Conservation (phyloP, 1,284 basidiomycete genomes). For the Cutaneotrichosporon cyanovorans region DNA sequence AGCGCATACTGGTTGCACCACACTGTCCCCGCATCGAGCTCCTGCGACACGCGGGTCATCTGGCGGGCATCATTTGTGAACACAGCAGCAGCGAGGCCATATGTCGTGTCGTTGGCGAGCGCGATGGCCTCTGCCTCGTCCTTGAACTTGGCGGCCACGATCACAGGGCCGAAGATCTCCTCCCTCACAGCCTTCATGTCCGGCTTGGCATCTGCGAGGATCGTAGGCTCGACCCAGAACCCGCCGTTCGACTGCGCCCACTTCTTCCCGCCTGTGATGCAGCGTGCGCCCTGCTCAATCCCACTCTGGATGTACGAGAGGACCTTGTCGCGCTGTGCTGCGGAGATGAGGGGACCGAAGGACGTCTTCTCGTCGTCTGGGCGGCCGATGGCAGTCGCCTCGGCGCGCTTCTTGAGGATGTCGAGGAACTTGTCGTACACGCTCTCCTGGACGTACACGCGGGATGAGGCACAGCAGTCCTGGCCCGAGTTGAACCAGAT, state of each 20-base stretch:
- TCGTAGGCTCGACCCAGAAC: conserved; percentile 46
- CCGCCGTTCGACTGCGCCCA: conserved; percentile 35
- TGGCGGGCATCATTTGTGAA: conserved; percentile 84
- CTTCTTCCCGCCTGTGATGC: conserved; percentile 64
- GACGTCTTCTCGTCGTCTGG: conserved; percentile 66
- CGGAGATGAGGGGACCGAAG: conserved; percentile 77
- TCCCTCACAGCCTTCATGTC: conserved; percentile 40
- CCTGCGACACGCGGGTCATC: conserved; percentile 72
- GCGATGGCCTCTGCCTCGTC: conserved; percentile 50
- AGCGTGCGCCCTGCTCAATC: conserved; percentile 72
- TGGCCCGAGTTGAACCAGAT: conserved; percentile 38
- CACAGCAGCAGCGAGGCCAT: conserved; percentile 80
- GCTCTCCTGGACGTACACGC: conserved; percentile 78
- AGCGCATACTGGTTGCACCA: conserved; percentile 86
- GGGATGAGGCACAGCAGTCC: conserved; percentile 56
- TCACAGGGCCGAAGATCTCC: conserved; percentile 50
- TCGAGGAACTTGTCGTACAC: conserved; percentile 71
- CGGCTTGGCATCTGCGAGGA: conserved; percentile 36
- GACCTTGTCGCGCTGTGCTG: conserved; percentile 78
- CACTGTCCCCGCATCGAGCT: conserved; percentile 69
- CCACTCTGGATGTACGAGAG: conserved; percentile 83
- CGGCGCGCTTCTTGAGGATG: conserved; percentile 60
- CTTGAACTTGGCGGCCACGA: conserved; percentile 45
- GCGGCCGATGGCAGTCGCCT: conserved; percentile 60
- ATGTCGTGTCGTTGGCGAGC: conserved; percentile 73